Conservation (phyloP, 1,284 basidiomycete species). For the Rhizopogon parksii region DNA sequence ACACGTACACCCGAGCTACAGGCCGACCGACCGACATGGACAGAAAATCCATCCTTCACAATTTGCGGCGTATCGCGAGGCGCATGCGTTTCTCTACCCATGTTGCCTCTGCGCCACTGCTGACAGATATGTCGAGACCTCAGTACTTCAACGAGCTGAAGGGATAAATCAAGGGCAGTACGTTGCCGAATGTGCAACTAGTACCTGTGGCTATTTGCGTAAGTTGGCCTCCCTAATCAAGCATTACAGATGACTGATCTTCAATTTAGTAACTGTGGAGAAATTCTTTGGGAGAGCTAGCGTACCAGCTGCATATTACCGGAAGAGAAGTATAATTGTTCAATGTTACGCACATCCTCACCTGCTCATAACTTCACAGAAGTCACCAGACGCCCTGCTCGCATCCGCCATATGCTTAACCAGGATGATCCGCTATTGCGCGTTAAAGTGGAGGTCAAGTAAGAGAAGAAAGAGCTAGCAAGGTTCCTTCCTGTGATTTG, state of each 20-base stretch:
- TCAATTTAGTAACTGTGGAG: not conserved
- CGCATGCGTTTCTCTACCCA: not conserved
- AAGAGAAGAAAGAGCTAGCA: too few relatives aligned
- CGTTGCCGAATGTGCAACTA: too few relatives aligned
- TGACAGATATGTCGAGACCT: not conserved
- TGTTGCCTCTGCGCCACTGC: not conserved
- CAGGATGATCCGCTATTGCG: not conserved
- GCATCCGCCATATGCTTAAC: not conserved
- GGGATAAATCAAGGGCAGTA: too few relatives aligned
- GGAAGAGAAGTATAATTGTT: not conserved
- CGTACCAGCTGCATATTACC: not conserved
- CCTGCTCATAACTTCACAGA: not conserved
- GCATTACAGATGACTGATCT: not conserved
- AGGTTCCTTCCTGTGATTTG: too few relatives aligned
- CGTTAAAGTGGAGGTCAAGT: not conserved
- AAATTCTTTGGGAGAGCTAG: not conserved
- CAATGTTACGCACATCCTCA: too few relatives aligned
- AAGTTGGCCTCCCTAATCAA: not conserved
- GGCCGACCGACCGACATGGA: not conserved
- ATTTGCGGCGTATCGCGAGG: not conserved
- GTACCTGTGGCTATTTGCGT: not conserved
- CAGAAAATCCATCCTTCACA: not conserved
- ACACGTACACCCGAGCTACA: not conserved
- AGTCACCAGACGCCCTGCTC: constrained; percentile 6
- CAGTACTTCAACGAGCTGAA: too few relatives aligned